A percentile compares a stretch with the other conserved stretches of the same genome.
Evolutionary conservation across 2,329 filamentous ascomycete species (phyloP).

Genomic region (Claviceps arundinis): DNA sequence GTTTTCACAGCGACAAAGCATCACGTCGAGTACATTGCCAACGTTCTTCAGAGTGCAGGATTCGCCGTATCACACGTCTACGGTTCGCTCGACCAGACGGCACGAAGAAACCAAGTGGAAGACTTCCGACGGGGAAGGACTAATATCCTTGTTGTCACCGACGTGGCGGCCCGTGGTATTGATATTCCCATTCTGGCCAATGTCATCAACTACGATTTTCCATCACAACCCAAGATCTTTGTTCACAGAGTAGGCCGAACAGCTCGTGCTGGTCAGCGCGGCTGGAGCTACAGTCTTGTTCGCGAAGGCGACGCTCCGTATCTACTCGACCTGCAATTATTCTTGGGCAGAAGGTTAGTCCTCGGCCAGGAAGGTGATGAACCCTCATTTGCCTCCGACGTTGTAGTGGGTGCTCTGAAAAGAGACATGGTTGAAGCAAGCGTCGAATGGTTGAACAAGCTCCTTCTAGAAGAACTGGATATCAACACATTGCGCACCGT

Average conservation of each 20-base stretch:
- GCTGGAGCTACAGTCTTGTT: constrained; percentile 92
- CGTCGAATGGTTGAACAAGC: constrained; percentile 72
- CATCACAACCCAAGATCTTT: constrained; percentile 90
- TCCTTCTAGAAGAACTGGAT: constrained; percentile 63
- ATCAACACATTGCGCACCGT: constrained; percentile 58
- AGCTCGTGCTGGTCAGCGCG: constrained; percentile 79
- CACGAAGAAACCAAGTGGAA: constrained; percentile 81
- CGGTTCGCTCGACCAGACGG: constrained; percentile 85
- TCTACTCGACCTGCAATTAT: constrained; percentile 83
- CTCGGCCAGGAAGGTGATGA: constrained; percentile 53
- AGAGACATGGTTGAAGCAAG: constrained; percentile 61
- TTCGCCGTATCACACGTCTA: constrained; percentile 92
- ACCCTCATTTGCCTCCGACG: constrained; percentile 65
- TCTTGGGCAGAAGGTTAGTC: constrained; percentile 73
- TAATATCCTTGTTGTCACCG: constrained; percentile 89
- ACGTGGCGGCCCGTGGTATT: constrained; percentile 92
- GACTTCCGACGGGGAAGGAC: constrained; percentile 74
- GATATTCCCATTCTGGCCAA: constrained; percentile 94
- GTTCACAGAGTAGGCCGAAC: constrained; percentile 94
- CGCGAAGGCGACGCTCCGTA: constrained; percentile 83
- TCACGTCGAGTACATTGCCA: constrained; percentile 85
- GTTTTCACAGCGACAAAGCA: constrained; percentile 93
- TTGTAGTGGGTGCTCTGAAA: constrained; percentile 66
- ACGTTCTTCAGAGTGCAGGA: constrained; percentile 64
- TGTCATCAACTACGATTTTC: constrained; percentile 98